Evolutionary conservation across 306 rosid species (phyloP).

Genomic region (Nissolia schottii): DNA sequence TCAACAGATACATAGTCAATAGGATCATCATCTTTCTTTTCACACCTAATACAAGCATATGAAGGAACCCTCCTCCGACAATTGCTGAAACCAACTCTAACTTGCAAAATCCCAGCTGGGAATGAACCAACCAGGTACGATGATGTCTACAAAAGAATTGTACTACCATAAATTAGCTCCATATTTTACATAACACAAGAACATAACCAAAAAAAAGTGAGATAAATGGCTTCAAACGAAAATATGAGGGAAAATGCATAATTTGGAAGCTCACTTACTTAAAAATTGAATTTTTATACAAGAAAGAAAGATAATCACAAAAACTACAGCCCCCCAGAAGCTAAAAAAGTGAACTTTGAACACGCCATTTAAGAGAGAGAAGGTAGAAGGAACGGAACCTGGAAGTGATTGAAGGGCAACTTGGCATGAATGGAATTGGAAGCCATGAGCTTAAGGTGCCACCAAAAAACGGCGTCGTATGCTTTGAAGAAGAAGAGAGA

Average conservation of each 20-base stretch:
- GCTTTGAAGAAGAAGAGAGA: not conserved
- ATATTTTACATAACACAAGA: slow-evolving; percentile 5
- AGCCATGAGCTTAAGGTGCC: slow-evolving; percentile 27
- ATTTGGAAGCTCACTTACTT: not conserved
- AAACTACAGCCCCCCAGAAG: not conserved
- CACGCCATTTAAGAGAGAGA: not conserved
- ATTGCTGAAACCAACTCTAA: slow-evolving; percentile 41
- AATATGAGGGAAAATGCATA: not conserved
- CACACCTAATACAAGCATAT: slow-evolving; percentile 57
- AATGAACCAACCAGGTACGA: slow-evolving; percentile 51
- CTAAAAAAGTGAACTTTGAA: slow-evolving; percentile 12
- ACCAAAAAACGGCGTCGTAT: not conserved
- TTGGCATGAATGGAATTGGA: slow-evolving; percentile 44
- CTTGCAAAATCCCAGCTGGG: slow-evolving; percentile 51
- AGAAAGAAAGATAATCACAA: not conserved
- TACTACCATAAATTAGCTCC: slow-evolving; percentile 22
- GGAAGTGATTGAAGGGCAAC: slow-evolving; percentile 46
- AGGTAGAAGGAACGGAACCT: slow-evolving; percentile 37
- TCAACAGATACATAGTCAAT: slow-evolving; percentile 56
- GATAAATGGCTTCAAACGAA: not conserved
- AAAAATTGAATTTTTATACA: not conserved
- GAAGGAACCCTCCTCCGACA: slow-evolving; percentile 37
- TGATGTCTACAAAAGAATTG: slow-evolving; percentile 48
- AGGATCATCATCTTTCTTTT: slow-evolving; percentile 66
- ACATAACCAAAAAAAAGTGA: not conserved